phyloP scores from a whole-genome alignment of 345 rosid genomes.

The Eucalyptus victrix region DNA sequence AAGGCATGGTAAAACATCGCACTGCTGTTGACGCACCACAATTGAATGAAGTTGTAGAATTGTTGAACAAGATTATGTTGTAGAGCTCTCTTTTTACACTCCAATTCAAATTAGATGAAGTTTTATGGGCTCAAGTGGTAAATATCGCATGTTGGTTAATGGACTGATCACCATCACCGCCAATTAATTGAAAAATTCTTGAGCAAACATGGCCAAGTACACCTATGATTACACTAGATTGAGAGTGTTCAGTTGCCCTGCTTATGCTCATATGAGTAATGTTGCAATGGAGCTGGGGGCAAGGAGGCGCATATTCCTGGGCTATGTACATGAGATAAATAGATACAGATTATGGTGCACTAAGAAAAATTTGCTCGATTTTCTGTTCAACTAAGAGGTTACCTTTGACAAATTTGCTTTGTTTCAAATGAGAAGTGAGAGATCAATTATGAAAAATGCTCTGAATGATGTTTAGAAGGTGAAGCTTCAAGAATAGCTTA shows the following conservation, averaged over 20 bases:
- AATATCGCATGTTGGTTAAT: too few species aligned
- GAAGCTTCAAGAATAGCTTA: too few species aligned
- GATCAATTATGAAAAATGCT: neutral
- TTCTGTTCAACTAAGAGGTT: neutral
- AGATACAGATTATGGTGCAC: neutral
- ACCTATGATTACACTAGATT: too few species aligned
- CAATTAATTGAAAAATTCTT: too few species aligned
- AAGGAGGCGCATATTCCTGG: too few species aligned
- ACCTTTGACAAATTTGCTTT: neutral
- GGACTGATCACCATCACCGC: too few species aligned
- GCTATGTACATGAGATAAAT: neutral
- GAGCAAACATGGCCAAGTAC: too few species aligned
- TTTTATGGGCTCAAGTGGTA: neutral
- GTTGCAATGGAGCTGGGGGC: too few species aligned
- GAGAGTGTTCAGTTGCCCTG: too few species aligned
- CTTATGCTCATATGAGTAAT: too few species aligned
- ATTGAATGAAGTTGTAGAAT: too few species aligned
- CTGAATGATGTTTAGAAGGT: too few species aligned
- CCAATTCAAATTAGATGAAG: neutral
- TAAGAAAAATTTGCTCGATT: rapidly evolving
- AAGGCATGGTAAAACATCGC: neutral
- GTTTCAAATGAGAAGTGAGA: neutral
- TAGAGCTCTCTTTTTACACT: neutral
- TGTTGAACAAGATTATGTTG: neutral
- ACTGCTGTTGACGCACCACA: rapidly evolving